Base-by-base conservation (phyloP, 768 basidiomycete species). In the Mycena polygramma region DNA sequence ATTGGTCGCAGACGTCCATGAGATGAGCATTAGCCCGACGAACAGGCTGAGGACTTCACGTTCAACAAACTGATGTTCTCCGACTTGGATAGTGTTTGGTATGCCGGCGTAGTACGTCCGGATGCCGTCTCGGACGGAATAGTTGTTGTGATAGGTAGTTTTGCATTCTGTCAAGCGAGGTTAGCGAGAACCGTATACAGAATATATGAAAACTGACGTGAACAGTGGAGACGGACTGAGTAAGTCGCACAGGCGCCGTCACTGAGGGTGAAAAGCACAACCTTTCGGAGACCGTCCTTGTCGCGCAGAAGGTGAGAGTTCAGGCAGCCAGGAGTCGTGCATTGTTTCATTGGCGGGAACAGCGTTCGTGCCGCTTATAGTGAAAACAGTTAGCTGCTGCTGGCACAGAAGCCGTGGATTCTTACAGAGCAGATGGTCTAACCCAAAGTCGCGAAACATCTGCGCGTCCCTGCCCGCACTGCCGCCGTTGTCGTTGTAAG, bases 171-270 rank as follows among this genome's bases (percentile, higher is more conserved):
- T 45, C 43, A 45, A 4, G 15, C 4, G 17, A 45, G 10, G 17
- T 45, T 15, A 45, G 43, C 15, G 43, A 13, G 39, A 13, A 39
- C 39, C 7, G 39, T 13, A 39, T 39, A 39, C 39, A 7, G 39
- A 39, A 39, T 49, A 2, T 4, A 22, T n/a, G 22, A 22, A 11
- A 49, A 41, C 60, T 36, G 19, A 62, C 60, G 30, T 13, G 48
- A 41, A 19, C 60, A 52, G 20, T 41, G 51, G 7, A 54, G n/a
- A 17, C 37, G 43, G 15, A 6, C 41, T 17, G 64, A 54, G n/a
- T 35, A 66, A 1, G 54, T 57, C 17, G 64, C 24, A 30, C 64
- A 66, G 4, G 64, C 64, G 2, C 63, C 63, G 36, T 65, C 53
- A 35, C 37, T 43, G 20, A 65, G 63, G 14, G 63, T 65, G 24